These are phyloP conservation scores for Picea mariana DNA, from an alignment of 83 land plant species.

Conservation along the genomic window DNA sequence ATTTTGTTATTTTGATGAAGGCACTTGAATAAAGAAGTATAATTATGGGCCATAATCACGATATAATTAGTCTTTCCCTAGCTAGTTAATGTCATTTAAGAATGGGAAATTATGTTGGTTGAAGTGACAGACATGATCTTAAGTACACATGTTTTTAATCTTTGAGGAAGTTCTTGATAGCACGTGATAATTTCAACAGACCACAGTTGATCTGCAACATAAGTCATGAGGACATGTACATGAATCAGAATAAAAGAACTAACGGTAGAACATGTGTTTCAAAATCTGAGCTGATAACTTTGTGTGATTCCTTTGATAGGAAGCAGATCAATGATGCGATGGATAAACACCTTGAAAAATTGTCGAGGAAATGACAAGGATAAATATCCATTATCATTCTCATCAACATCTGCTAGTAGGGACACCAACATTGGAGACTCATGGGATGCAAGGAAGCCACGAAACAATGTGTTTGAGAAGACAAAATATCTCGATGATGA, in stretches of 20 bases:
- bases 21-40: not conserved
- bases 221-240: conserved; percentile 36
- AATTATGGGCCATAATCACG: not conserved
- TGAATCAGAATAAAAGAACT: conserved; percentile 31
- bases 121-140: not conserved
- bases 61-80: not conserved
- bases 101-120: not conserved
- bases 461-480: not conserved
- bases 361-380: conserved; percentile 21
- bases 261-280: conserved; percentile 17
- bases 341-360: conserved; percentile 47
- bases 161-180: not conserved
- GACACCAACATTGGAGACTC: not conserved
- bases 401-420: conserved; percentile 9
- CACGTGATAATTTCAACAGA: not conserved
- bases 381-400: not conserved
- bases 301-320: conserved; percentile 27
- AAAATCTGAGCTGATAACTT: conserved; percentile 16
- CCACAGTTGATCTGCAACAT: not conserved
- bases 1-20: not conserved
- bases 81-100: not conserved
- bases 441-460: conserved; percentile 11
- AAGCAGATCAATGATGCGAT: conserved; percentile 54
- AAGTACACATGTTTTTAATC: not conserved
- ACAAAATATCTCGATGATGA: too few relatives aligned